Base-by-base conservation (phyloP, 441 rosid genomes). In the Brassica hybrid region DNA sequence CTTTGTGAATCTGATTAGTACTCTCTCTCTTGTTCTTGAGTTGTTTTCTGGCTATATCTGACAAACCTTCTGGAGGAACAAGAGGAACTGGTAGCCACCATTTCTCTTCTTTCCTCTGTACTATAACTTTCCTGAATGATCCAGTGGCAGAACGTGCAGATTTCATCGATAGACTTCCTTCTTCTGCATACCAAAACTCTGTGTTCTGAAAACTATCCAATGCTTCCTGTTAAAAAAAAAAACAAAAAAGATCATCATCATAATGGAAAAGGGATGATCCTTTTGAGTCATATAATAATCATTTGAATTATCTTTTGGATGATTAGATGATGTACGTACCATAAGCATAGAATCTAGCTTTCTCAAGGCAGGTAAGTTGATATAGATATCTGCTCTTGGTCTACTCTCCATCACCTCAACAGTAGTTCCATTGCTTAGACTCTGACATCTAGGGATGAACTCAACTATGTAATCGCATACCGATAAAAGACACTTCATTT, bases 21-120 rank as follows among this genome's bases (percentile, higher is more conserved):
- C 86, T 85, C 64, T 87, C 88, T 5, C 89, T 85, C 76, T 83
- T 87, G 77, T 80, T 81, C 62, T 72, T 77, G 76, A 87, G 75
- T 7, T 85, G 83, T 74, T 85, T 85, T 76, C 82, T 88, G 7
- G 91, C 77, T 59, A 81, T 84, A 56, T 85, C 88, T n/a, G 92
- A 88, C 9, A 90, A 85, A 43, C 94, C 92, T 18, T 70, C 65
- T 4, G 80, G 62, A 12, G 87, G 87, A 68, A 90, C 87, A 7
- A 90, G 86, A 4, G 94, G 92, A 58, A 90, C 75, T 0, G 92
- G 92, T 69, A 88, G 60, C 91, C 92, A 88, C 92, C 92, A 88
- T 80, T 90, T 88, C 83, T 90, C 92, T 61, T 90, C 90, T 57
- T 86, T 86, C 61, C 85, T 85, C 63, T 85, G 85, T 50, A 85